Evolutionary conservation across 768 basidiomycete genomes (phyloP).

Genomic region (Kwoniella heveanensis): DNA sequence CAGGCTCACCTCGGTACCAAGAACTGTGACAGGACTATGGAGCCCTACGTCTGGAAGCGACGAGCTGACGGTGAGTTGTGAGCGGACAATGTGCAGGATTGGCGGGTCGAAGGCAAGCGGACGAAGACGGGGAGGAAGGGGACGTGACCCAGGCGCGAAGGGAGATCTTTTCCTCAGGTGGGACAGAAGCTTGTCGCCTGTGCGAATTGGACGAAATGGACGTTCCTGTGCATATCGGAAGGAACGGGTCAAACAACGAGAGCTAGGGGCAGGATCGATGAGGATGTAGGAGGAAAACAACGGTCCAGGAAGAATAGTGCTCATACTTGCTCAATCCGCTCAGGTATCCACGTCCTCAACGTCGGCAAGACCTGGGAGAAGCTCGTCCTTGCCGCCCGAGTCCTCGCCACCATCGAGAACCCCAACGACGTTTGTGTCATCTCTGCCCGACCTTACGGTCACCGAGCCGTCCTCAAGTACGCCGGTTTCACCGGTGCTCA

Average conservation of each 20-base stretch:
- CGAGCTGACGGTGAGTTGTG: constrained; percentile 78
- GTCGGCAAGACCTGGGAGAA: constrained; percentile 99
- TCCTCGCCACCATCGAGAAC: constrained; percentile 97
- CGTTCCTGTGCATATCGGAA: no score
- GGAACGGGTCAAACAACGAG: not conserved
- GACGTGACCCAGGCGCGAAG: no score
- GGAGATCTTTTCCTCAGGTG: no score
- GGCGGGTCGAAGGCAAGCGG: not conserved
- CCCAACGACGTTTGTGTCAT: constrained; percentile 97
- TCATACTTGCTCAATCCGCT: not conserved
- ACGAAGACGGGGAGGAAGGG: no score
- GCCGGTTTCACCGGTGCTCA: constrained; percentile 97
- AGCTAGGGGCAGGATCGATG: not conserved
- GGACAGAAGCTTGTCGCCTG: no score
- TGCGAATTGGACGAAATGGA: no score
- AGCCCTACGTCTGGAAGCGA: constrained; percentile 95
- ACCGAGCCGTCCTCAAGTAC: constrained; percentile 98
- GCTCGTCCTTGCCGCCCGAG: constrained; percentile 93
- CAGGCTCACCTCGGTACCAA: constrained; percentile 97
- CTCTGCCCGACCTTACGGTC: constrained; percentile 96
- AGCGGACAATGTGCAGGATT: not conserved
- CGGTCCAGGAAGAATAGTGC: not conserved
- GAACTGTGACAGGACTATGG: constrained; percentile 99
- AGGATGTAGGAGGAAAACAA: not conserved
- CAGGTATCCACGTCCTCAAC: constrained; percentile 95